Evolutionary conservation across 1,284 basidiomycete genomes (phyloP).

Genomic region (Moniliophthora roreri): DNA sequence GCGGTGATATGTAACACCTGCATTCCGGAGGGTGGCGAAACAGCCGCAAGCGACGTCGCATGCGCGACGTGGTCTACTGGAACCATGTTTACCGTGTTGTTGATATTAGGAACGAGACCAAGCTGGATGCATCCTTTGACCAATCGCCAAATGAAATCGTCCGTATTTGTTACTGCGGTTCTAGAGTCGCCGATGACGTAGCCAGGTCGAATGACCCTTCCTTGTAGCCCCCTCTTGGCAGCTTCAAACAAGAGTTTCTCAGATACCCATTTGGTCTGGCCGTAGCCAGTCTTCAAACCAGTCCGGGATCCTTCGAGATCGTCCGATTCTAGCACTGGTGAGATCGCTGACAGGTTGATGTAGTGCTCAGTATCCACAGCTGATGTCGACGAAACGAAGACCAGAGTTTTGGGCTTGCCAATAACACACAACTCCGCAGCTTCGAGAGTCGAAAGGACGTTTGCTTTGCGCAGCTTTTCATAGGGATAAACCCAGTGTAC

Average conservation of each 20-base stretch:
- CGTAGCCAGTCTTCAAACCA: constrained; percentile 89
- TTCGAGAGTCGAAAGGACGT: constrained; percentile 88
- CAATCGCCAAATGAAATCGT: constrained; percentile 98
- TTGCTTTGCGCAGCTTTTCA: constrained; percentile 87
- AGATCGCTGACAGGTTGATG: constrained; percentile 80
- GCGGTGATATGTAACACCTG: constrained; percentile 87
- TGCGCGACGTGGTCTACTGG: constrained; percentile 97
- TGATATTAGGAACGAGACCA: constrained; percentile 94
- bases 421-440: constrained; percentile 79
- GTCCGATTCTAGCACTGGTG: constrained; percentile 81
- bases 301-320: constrained; percentile 85
- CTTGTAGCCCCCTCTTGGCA: constrained; percentile 82
- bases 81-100: constrained; percentile 98
- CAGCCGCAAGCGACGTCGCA: constrained; percentile 74
- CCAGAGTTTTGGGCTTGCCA: constrained; percentile 78
- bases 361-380: constrained; percentile 93
- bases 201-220: constrained; percentile 89
- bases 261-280: constrained; percentile 98
- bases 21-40: constrained; percentile 46
- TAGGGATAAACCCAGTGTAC: constrained; percentile 99
- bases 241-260: constrained; percentile 95
- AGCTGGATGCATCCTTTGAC: constrained; percentile 98
- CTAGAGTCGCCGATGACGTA: constrained; percentile 95
- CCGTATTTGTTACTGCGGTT: constrained; percentile 95
- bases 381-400: constrained; percentile 95